Conservation (phyloP, 345 rosid species). For the Lumnitzera littorea region DNA sequence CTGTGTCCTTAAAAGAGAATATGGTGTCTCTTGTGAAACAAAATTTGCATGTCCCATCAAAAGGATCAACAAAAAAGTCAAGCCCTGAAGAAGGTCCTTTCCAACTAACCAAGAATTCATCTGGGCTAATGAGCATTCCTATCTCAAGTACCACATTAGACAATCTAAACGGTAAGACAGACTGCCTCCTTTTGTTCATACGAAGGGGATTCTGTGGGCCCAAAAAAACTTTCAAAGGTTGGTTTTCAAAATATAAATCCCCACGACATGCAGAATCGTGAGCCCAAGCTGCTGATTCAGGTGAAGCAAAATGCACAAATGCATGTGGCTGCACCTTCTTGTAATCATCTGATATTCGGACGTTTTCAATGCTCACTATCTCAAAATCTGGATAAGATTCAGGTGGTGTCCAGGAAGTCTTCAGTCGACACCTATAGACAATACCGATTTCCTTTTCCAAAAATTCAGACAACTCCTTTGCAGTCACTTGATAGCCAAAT, state of each 20-base stretch:
- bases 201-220: conserved; percentile 65
- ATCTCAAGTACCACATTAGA: conserved; percentile 54
- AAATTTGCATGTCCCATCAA: conserved; percentile 65
- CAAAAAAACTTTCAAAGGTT: conserved; percentile 53
- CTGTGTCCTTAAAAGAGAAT: conserved; percentile 49
- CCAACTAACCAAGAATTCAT: conserved; percentile 64
- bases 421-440: conserved; percentile 73
- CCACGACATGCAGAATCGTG: conserved; percentile 40
- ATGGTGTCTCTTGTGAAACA: conserved; percentile 58
- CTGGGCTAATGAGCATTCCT: conserved; percentile 42
- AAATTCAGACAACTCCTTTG: conserved; percentile 46
- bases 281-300: conserved; percentile 36
- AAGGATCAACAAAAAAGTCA: conserved; percentile 77
- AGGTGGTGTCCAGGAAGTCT: conserved; percentile 83
- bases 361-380: conserved; percentile 17
- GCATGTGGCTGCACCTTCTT: conserved; percentile 75
- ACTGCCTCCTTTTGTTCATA: conserved; percentile 63
- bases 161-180: conserved; percentile 41
- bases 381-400: conserved; percentile 68
- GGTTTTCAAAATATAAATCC: conserved; percentile 33
- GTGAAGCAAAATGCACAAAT: conserved; percentile 69
- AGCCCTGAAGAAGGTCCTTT: conserved; percentile 50
- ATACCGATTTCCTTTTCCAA: conserved; percentile 52
- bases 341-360: conserved; percentile 27
- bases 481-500: conserved; percentile 46